phyloP scores from a whole-genome alignment of 2,329 filamentous ascomycete species.

The Aureobasidium sp. region DNA sequence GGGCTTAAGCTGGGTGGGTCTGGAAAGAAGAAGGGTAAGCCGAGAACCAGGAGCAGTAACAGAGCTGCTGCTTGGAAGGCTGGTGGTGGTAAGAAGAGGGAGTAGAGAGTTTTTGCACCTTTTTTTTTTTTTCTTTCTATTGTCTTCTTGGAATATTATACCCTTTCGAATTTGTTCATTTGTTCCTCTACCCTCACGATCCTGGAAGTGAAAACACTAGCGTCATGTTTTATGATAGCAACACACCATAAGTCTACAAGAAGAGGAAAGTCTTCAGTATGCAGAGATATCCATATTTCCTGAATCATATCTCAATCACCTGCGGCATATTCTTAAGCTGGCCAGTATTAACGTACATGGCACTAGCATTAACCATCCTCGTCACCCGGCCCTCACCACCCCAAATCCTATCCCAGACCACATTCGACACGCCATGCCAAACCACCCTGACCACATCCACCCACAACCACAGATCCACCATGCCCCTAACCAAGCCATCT shows the following conservation, averaged over 20 bases:
- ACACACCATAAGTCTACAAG: background rate
- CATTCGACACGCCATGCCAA: slow-evolving; percentile 43
- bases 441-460: slow-evolving; percentile 42
- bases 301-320: slow-evolving; percentile 23
- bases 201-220: background rate
- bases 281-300: background rate
- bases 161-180: background rate
- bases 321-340: slow-evolving; percentile 40
- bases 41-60: slow-evolving; percentile 35
- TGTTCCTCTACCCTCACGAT: background rate
- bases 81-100: slow-evolving; percentile 10
- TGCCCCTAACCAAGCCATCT: slow-evolving; percentile 28
- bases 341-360: slow-evolving; percentile 42
- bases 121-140: background rate
- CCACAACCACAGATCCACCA: slow-evolving; percentile 38
- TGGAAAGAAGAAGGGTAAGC: slow-evolving; percentile 37
- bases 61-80: slow-evolving; percentile 40
- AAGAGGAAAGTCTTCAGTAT: background rate
- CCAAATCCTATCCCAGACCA: slow-evolving; percentile 55
- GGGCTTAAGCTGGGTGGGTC: slow-evolving; percentile 53
- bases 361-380: slow-evolving; percentile 50
- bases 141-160: background rate
- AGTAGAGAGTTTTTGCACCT: background rate
- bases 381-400: slow-evolving; percentile 38
- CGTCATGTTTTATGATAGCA: too few relatives aligned